A percentile compares a stretch with the other conserved stretches of the same genome.
phyloP scores from a whole-genome alignment of 2,329 filamentous ascomycete species.

The Berkeleyomyces basicola region DNA sequence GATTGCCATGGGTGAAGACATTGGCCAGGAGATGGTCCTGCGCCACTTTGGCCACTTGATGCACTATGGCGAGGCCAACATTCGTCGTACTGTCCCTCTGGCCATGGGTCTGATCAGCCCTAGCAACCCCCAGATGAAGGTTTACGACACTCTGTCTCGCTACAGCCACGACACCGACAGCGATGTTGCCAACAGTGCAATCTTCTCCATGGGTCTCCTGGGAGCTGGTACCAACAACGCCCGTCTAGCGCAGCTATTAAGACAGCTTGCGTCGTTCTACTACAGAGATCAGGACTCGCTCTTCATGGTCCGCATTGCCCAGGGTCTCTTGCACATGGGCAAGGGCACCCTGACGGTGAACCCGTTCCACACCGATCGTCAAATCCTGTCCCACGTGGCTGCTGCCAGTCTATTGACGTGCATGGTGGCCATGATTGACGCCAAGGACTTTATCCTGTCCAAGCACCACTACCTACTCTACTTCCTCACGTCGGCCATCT shows the following conservation, averaged over 20 bases:
- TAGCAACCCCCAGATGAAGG: slow-evolving; percentile 99
- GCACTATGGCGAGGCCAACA: slow-evolving; percentile 97
- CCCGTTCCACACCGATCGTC: slow-evolving; percentile 98
- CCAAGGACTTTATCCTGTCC: slow-evolving; percentile 62
- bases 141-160: slow-evolving; percentile 92
- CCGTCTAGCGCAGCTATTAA: slow-evolving; percentile 78
- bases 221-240: slow-evolving; percentile 98
- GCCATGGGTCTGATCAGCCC: slow-evolving; percentile 94
- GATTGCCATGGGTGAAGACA: slow-evolving; percentile 95
- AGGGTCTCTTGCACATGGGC: slow-evolving; percentile 96
- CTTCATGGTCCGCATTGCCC: slow-evolving; percentile 98
- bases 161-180: slow-evolving; percentile 99
- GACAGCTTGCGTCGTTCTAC: slow-evolving; percentile 95
- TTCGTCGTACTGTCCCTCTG: slow-evolving; percentile 85
- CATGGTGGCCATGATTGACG: slow-evolving; percentile 83
- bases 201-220: slow-evolving; percentile 95
- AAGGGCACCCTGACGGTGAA: slow-evolving; percentile 93
- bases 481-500: slow-evolving; percentile 92
- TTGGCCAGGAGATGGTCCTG: slow-evolving; percentile 97
- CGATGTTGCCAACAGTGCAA: slow-evolving; percentile 94
- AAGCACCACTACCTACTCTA: slow-evolving; percentile 84
- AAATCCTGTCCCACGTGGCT: slow-evolving; percentile 82
- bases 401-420: slow-evolving; percentile 80
- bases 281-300: slow-evolving; percentile 89
- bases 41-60: slow-evolving; percentile 95